Conservation (phyloP, 2,329 filamentous ascomycete genomes). For the Dothistroma septosporum region DNA sequence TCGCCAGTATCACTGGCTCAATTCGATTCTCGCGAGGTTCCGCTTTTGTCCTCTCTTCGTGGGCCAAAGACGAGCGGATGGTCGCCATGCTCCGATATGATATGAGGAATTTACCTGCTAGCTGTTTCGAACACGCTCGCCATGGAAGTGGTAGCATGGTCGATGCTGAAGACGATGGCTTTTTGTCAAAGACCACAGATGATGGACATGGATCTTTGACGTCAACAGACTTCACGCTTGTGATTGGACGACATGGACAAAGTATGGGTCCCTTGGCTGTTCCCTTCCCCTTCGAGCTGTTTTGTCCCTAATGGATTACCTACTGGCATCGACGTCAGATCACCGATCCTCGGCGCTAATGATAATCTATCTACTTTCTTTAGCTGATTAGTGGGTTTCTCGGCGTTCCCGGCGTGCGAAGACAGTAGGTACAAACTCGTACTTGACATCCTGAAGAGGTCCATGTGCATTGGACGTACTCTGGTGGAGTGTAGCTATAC, state of each 20-base stretch:
- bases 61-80: conserved; percentile 38
- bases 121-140: not conserved
- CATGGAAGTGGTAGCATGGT: not conserved
- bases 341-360: too few relatives aligned
- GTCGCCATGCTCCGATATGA: conserved; percentile 30
- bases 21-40: conserved; percentile 67
- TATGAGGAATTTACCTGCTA: not conserved
- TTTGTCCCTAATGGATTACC: too few relatives aligned
- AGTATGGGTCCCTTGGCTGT: not conserved
- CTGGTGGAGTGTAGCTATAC: too few relatives aligned
- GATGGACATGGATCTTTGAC: not conserved
- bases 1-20: conserved; percentile 57
- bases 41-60: conserved; percentile 67
- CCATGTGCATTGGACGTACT: too few relatives aligned
- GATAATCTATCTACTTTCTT: too few relatives aligned
- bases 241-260: not conserved
- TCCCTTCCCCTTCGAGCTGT: not conserved
- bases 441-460: too few relatives aligned
- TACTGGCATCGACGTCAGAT: too few relatives aligned
- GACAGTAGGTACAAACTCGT: too few relatives aligned
- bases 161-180: not conserved
- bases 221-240: not conserved
- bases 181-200: not conserved
- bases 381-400: too few relatives aligned
- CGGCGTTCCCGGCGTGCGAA: too few relatives aligned